Conservation (phyloP, 352 stramenopile species). For the Globisporangium apiculatum region DNA sequence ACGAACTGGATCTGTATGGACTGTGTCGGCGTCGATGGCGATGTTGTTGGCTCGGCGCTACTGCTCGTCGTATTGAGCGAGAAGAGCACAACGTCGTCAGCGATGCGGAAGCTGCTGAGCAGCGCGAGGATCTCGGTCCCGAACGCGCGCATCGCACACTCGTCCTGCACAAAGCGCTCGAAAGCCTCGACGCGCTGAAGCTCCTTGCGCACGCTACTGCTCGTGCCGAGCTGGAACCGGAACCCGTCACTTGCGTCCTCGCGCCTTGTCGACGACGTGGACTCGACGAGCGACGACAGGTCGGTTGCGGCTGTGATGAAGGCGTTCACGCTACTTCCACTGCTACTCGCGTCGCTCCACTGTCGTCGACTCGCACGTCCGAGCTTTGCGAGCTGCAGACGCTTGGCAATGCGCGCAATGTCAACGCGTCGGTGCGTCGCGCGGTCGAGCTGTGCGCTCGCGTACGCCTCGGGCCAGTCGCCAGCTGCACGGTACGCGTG, state of each 20-base stretch:
- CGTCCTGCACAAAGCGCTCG: conserved; percentile 42
- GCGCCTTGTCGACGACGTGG: conserved; percentile 24
- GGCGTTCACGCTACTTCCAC: conserved; percentile 6
- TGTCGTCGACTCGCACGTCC: conserved; percentile 31
- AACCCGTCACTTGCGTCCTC: conserved; percentile 34
- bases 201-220: conserved; percentile 23
- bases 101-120: conserved; percentile 50
- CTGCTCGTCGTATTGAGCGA: conserved; percentile 48
- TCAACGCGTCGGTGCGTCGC: conserved; percentile 53
- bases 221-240: conserved; percentile 12
- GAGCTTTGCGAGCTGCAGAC: conserved; percentile 41
- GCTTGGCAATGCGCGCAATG: conserved; percentile 31
- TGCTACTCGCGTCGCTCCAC: conserved; percentile 25
- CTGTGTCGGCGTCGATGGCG: conserved; percentile 7
- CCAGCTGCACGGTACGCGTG: conserved; percentile 55
- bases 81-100: conserved; percentile 48
- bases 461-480: conserved; percentile 63
- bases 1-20: conserved; percentile 40
- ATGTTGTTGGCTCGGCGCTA: conserved; percentile 1
- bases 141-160: conserved; percentile 55
- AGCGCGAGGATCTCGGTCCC: conserved; percentile 54
- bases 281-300: conserved; percentile 19
- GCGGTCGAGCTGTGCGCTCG: conserved; percentile 47
- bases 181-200: conserved; percentile 33
- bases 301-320: conserved; percentile 7